phyloP scores from a whole-genome alignment of 768 basidiomycete species.

The Mycena venus region DNA sequence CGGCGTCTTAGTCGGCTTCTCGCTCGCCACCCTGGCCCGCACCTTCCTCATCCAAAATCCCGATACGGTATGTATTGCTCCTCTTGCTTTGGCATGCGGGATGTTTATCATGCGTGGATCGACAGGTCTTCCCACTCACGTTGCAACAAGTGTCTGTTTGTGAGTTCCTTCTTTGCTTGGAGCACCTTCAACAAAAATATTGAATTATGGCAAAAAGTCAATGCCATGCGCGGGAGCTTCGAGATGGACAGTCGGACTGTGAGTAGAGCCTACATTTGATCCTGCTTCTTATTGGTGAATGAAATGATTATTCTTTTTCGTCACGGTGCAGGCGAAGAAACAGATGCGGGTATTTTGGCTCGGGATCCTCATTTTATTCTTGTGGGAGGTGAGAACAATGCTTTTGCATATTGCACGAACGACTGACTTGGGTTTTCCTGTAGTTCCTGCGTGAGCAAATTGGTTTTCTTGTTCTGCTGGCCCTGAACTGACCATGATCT shows the following conservation, averaged over 20 bases:
- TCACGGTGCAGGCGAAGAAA: slow-evolving; percentile 26
- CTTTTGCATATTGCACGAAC: background rate
- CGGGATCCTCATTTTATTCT: slow-evolving; percentile 25
- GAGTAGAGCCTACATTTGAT: no score
- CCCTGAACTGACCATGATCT: background rate
- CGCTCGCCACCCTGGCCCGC: slow-evolving; percentile 38
- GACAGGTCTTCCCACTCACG: slow-evolving; percentile 21
- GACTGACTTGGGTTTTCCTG: background rate
- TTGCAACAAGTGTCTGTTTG: slow-evolving; percentile 34
- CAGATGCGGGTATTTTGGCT: slow-evolving; percentile 42
- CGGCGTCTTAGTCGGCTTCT: slow-evolving; percentile 38
- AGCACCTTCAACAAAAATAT: background rate
- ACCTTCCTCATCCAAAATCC: slow-evolving; percentile 39
- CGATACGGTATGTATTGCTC: slow-evolving; percentile 29
- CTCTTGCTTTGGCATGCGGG: no score
- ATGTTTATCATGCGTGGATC: background rate
- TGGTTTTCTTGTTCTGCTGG: background rate
- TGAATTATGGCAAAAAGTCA: slow-evolving; percentile 28
- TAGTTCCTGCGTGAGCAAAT: slow-evolving; percentile 38
- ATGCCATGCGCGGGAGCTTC: slow-evolving; percentile 32
- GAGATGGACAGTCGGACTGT: slow-evolving; percentile 30
- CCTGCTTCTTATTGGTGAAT: no score
- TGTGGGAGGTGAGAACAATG: slow-evolving; percentile 25
- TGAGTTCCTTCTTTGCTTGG: background rate
- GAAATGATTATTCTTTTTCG: no score